A percentile compares a stretch with the other conserved stretches of the same genome.
Conservation (phyloP, 768 basidiomycete species). For the Suillus spraguei region DNA sequence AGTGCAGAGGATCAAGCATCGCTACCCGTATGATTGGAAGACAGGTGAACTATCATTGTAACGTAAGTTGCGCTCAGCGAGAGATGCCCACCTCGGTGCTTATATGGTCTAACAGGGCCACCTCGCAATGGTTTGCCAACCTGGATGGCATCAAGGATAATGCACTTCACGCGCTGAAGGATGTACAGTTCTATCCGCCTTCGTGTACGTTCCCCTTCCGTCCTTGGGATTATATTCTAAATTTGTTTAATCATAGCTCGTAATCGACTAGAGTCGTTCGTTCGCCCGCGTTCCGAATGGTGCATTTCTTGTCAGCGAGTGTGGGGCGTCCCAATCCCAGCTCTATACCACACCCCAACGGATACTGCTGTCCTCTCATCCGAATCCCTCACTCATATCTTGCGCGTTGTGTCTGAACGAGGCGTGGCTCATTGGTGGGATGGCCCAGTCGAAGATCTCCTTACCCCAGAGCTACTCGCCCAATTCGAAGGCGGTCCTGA, state of each 20-base stretch:
- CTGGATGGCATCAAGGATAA: conserved; percentile 79
- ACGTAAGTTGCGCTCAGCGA: conserved; percentile 52
- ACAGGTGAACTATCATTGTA: conserved; percentile 88
- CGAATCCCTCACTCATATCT: conserved; percentile 71
- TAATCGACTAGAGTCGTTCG: conserved; percentile 85
- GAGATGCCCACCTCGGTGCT: conserved; percentile 1
- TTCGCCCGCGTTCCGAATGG: conserved; percentile 93
- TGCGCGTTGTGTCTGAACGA: conserved; percentile 68
- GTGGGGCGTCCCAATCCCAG: conserved; percentile 97
- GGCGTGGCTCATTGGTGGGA: conserved; percentile 93
- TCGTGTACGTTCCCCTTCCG: conserved; percentile 51
- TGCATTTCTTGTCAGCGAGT: conserved; percentile 97
- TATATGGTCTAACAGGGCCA: conserved; percentile 55
- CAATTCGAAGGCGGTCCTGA: conserved; percentile 42
- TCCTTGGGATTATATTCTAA: background rate
- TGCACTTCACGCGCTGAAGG: conserved; percentile 68
- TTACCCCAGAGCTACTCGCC: conserved; percentile 59
- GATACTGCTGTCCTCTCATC: conserved; percentile 66
- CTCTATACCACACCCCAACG: conserved; percentile 67
- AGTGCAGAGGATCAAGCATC: conserved; percentile 75
- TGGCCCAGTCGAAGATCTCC: conserved; percentile 80
- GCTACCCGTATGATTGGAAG: conserved; percentile 97
- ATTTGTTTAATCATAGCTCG: conserved; percentile 53
- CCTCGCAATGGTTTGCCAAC: conserved; percentile 98
- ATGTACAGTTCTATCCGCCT: conserved; percentile 76